Conservation (phyloP, 2,329 filamentous ascomycete genomes). For the Apiospora kogelbergensis region DNA sequence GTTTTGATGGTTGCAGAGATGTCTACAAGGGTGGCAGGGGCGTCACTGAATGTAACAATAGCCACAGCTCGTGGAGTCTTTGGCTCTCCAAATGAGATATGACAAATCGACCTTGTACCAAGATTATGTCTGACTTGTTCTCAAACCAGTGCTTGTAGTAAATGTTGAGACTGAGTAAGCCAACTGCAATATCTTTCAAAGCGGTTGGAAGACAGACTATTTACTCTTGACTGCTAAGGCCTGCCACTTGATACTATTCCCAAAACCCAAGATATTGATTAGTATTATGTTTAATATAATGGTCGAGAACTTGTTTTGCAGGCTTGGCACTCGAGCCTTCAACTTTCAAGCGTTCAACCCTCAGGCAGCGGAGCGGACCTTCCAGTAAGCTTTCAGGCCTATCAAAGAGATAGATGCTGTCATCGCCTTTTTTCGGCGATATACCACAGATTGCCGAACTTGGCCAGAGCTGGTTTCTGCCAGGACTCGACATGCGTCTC, state of each 20-base stretch:
- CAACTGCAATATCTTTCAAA: neutral
- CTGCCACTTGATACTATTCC: no score
- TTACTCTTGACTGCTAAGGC: no score
- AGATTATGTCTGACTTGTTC: neutral
- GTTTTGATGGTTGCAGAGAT: neutral
- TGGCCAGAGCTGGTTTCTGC: neutral
- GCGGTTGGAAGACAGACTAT: no score
- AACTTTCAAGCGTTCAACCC: slow-evolving; percentile 15
- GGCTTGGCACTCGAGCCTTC: slow-evolving; percentile 33
- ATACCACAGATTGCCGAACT: neutral
- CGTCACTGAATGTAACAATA: slow-evolving; percentile 14
- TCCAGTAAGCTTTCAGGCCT: neutral
- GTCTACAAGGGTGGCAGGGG: slow-evolving; percentile 3
- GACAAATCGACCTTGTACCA: slow-evolving; percentile 14
- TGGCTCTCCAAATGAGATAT: slow-evolving; percentile 7
- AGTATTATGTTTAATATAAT: no score
- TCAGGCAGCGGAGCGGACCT: neutral
- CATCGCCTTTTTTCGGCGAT: neutral
- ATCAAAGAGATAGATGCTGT: neutral
- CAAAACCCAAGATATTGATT: no score
- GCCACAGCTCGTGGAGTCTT: neutral
- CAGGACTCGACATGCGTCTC: neutral
- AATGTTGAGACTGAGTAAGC: neutral
- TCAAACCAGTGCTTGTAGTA: neutral
- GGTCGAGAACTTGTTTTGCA: slow-evolving; percentile 25